Conservation (phyloP, 129 eudicot genomes). For the Flaveria robusta region DNA sequence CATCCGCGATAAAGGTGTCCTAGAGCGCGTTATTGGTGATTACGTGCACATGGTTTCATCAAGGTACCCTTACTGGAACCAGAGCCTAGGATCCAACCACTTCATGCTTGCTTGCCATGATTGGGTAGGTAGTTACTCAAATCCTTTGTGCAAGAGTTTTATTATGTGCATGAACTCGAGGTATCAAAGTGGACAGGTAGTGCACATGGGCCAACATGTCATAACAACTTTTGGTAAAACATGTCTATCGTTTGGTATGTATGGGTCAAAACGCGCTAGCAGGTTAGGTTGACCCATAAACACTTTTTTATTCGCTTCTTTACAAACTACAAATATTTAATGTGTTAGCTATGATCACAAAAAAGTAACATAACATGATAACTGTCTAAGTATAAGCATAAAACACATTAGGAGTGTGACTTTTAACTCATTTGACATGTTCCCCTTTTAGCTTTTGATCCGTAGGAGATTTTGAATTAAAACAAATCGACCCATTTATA, state of each 20-base stretch:
- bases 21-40: conserved; percentile 59
- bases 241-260: too few species aligned
- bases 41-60: conserved; percentile 54
- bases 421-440: neutral
- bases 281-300: neutral
- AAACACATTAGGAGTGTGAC: neutral
- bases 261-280: neutral
- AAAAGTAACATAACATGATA: neutral
- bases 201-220: neutral
- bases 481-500: neutral
- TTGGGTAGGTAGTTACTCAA: conserved; percentile 58
- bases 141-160: conserved; percentile 19
- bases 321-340: neutral
- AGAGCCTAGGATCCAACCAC: conserved; percentile 88
- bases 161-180: neutral
- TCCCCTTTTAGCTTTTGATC: neutral
- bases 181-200: neutral
- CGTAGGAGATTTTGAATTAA: neutral
- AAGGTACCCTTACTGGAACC: conserved; percentile 75
- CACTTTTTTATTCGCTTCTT: neutral
- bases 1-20: conserved; percentile 71
- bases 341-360: neutral
- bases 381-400: neutral
- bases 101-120: conserved; percentile 96
- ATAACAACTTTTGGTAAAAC: neutral